Base-by-base conservation (phyloP, 1,284 basidiomycete genomes). In the Thecaphora thlaspeos region DNA sequence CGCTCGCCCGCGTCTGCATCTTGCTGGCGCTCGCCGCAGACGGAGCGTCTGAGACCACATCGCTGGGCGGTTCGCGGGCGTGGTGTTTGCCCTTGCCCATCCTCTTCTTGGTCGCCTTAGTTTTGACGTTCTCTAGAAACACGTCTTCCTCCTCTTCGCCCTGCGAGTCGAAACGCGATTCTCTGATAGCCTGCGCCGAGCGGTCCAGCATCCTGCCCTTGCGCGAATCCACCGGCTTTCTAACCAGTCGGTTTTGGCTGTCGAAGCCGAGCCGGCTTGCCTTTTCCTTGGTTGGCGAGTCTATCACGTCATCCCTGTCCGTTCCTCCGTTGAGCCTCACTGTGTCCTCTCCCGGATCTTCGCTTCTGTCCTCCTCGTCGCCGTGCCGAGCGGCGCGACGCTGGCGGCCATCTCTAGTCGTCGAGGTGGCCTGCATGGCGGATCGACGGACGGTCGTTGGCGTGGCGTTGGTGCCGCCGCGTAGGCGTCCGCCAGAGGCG, bases 101-200 rank as follows among this genome's bases (percentile, higher is more conserved):
- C 15, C 17, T 47, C 46, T 41, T 47, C 2, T 12, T 26, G 46
- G 10, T 18, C 18, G 10, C 18, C 11, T 39, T 39, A 4, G 19
- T 21, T 7, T 41, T 41, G 7, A 10, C 46, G 12, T 50, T 52
- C 2, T 65, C 62, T 2, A 65, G 43, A 24, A 65, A 65, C 0
- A 65, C 51, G 24, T 65, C 62, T 21, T 65, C 62, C 22, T 65
- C 62, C 11, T 55, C 58, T 41, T 65, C 62, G 5, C 62, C 62
- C 18, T 65, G 58, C 28, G 62, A 61, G 19, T 65, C 62, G 34
- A 65, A 65, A 21, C 62, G 54, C 4, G 55, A 57, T 34, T 65
- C 62, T 1, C 58, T 48, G 30, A 65, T 55, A 15, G 51, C 62
- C 2, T 46, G 43, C 2, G 48, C 46, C 14, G 50, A 48, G 0